Percentiles rank a stretch among this genome's conserved stretches.
Evolutionary conservation across 2,329 filamentous ascomycete species (phyloP).

Genomic region (Phyllosticta ampelicida): DNA sequence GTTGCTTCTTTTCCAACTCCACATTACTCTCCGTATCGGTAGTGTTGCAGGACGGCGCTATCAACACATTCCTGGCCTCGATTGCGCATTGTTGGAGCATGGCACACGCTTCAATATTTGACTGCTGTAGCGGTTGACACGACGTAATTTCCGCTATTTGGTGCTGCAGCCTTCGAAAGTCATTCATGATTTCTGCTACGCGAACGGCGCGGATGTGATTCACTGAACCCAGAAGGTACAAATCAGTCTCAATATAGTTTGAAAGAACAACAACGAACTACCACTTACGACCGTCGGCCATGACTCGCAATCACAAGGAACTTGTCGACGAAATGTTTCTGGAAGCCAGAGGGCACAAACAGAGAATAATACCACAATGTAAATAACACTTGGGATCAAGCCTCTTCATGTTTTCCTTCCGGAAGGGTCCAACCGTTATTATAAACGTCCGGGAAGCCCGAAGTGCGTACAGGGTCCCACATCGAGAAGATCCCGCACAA

Average conservation of each 20-base stretch:
- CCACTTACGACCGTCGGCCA: slow-evolving; percentile 48
- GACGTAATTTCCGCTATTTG: slow-evolving; percentile 46
- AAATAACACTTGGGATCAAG: not conserved
- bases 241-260: not conserved
- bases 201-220: slow-evolving; percentile 54
- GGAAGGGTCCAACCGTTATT: not conserved
- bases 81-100: slow-evolving; percentile 45
- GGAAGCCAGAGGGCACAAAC: not conserved
- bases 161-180: slow-evolving; percentile 50
- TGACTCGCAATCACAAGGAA: slow-evolving; percentile 19
- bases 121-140: slow-evolving; percentile 40
- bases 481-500: not conserved
- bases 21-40: slow-evolving; percentile 34
- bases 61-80: slow-evolving; percentile 45
- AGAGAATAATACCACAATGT: not conserved
- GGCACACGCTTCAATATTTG: slow-evolving; percentile 48
- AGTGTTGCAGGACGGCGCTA: slow-evolving; percentile 40
- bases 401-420: not conserved
- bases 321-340: not conserved
- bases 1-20: slow-evolving; percentile 46
- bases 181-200: slow-evolving; percentile 52
- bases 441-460: not conserved
- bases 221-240: slow-evolving; percentile 31
- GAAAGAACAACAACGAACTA: not conserved
- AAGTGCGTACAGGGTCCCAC: not conserved